A percentile compares a stretch with the other conserved stretches of the same genome.
Conservation (phyloP, 1,284 basidiomycete genomes). For the Melampsora americana region DNA sequence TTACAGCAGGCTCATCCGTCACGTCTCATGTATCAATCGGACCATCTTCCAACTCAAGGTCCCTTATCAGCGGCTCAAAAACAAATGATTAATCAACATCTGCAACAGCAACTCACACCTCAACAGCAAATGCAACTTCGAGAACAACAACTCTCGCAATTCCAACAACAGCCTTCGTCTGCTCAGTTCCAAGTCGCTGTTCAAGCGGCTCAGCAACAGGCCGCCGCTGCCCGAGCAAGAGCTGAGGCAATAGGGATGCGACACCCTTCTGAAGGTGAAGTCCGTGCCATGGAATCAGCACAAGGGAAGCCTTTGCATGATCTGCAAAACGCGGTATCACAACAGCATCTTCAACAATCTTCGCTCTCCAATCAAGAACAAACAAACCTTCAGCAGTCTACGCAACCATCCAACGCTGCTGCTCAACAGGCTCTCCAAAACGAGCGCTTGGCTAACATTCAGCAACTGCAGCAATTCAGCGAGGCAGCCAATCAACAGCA, state of each 20-base stretch:
- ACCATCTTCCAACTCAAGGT: background rate
- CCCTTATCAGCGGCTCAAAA: background rate
- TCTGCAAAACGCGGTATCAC: background rate
- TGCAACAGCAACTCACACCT: background rate
- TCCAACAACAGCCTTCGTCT: background rate
- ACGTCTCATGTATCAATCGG: background rate
- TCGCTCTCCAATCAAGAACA: background rate
- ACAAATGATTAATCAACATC: constrained; percentile 3
- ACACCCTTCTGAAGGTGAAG: constrained; percentile 4
- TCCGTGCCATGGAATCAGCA: constrained; percentile 6
- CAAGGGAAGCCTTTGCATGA: too few species aligned
- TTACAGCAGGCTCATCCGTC: background rate
- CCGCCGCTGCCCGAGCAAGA: background rate
- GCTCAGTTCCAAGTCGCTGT: constrained; percentile 15
- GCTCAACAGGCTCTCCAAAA: background rate
- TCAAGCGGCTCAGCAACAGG: background rate
- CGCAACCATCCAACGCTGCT: constrained; percentile 3
- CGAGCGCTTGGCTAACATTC: background rate
- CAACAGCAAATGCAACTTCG: constrained; percentile 19
- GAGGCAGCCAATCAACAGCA: constrained; percentile 2
- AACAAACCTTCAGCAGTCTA: background rate
- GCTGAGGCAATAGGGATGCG: constrained; percentile 11
- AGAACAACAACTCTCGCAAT: background rate
- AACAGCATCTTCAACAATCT: constrained; percentile 1
- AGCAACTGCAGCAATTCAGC: constrained; percentile 3